Base-by-base conservation (phyloP, 73 alveolate genomes). In the Diophrys appendiculata region DNA sequence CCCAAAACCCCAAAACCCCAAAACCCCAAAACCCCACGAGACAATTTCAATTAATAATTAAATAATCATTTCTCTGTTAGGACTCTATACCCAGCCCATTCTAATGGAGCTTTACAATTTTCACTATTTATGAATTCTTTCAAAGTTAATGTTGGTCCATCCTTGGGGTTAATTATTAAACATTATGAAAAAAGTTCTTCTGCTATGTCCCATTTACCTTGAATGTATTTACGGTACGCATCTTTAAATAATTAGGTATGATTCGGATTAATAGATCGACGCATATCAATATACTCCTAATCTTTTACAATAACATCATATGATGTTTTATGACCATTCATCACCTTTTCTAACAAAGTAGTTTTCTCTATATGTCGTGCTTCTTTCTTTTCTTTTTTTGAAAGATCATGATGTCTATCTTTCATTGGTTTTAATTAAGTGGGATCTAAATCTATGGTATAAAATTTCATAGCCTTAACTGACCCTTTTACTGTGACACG, bases 401-500 rank as follows among this genome's bases (percentile, higher is more conserved):
- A n/a, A n/a, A n/a, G n/a, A n/a, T n/a, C n/a, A n/a, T n/a, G n/a
- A n/a, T n/a, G n/a, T n/a, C n/a, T n/a, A n/a, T n/a, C n/a, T n/a
- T n/a, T n/a, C n/a, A n/a, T n/a, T n/a, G n/a, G n/a, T n/a, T n/a
- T n/a, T n/a, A n/a, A n/a, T n/a, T n/a, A n/a, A n/a, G n/a, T n/a
- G n/a, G n/a, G n/a, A 55, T 93, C 95, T 24, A 92, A 78, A 85
- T 90, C 96, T 0, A 93, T 77, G 24, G 97, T 91, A 83, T 79
- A 91, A 27, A 93, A 73, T 56, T 95, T 94, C 64, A 96, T 83
- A 1, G 98, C 97, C 75, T 76, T 90, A 27, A 87, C 80, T 55
- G 96, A 93, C 81, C 95, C 99, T 84, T 95, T 96, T 75, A 89
- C 98, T 25, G 96, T 92, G 11, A 92, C 97, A 30, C 94, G 88